Percentiles rank a stretch among this genome's conserved stretches.
phyloP scores from a whole-genome alignment of 169 alveolate genomes.

The Cryptosporidium tyzzeri region DNA sequence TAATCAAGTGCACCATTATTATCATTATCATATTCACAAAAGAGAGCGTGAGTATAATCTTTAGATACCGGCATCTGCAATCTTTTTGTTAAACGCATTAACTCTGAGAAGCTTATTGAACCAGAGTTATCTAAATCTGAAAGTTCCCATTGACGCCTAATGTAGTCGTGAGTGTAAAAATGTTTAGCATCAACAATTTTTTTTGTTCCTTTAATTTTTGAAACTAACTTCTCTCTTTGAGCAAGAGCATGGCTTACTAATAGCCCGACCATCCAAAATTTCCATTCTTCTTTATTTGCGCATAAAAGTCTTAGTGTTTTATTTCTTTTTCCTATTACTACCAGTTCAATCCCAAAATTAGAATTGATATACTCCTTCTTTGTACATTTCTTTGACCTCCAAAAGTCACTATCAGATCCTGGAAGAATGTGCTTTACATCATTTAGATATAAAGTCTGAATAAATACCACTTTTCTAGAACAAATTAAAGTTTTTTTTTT shows the following conservation, averaged over 20 bases:
- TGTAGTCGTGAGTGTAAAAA: slow-evolving; percentile 61
- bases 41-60: slow-evolving; percentile 57
- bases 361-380: slow-evolving; percentile 7
- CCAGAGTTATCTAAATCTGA: slow-evolving; percentile 76
- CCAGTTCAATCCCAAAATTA: slow-evolving; percentile 66
- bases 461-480: neutral
- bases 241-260: slow-evolving; percentile 75
- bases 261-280: slow-evolving; percentile 72
- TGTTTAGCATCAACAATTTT: slow-evolving; percentile 53
- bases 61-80: slow-evolving; percentile 70
- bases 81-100: slow-evolving; percentile 69
- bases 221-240: slow-evolving; percentile 34
- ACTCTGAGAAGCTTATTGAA: slow-evolving; percentile 50
- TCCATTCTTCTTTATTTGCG: slow-evolving; percentile 73
- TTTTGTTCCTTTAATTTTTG: slow-evolving; percentile 37
- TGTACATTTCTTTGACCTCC: slow-evolving; percentile 32
- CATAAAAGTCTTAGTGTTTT: slow-evolving; percentile 58
- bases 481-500: slow-evolving; percentile 10
- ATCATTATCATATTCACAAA: slow-evolving; percentile 67
- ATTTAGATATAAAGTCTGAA: slow-evolving; percentile 41
- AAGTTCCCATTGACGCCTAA: slow-evolving; percentile 78
- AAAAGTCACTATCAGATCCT: slow-evolving; percentile 77
- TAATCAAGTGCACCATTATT: slow-evolving; percentile 58
- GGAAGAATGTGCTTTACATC: slow-evolving; percentile 75
- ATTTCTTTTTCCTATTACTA: slow-evolving; percentile 24